These are phyloP conservation scores for Neurospora crassa DNA, from an alignment of 2,329 filamentous ascomycete genomes.

Conservation along the genomic window DNA sequence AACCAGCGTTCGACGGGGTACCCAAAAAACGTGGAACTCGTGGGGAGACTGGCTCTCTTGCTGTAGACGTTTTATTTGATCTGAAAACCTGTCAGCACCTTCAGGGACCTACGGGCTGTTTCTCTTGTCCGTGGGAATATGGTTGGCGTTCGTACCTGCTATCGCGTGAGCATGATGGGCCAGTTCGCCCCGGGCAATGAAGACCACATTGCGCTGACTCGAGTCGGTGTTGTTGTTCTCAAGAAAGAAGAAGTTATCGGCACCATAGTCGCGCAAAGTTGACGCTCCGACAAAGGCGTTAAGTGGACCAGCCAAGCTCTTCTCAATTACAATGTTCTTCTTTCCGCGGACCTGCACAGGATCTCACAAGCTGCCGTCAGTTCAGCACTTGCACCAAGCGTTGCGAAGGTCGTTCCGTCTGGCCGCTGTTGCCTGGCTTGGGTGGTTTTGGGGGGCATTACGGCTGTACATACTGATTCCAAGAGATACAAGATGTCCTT, in stretches of 20 bases:
- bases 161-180: slow-evolving; percentile 74
- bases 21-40: slow-evolving; percentile 96
- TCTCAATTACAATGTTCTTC: slow-evolving; percentile 95
- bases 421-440: neutral
- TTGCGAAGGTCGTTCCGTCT: neutral
- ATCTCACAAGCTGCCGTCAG: slow-evolving; percentile 12
- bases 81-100: slow-evolving; percentile 54
- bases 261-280: slow-evolving; percentile 90
- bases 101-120: slow-evolving; percentile 24
- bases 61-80: slow-evolving; percentile 83
- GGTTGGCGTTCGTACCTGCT: slow-evolving; percentile 57
- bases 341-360: slow-evolving; percentile 77
- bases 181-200: slow-evolving; percentile 85
- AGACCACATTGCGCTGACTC: slow-evolving; percentile 89
- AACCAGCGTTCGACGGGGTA: slow-evolving; percentile 82
- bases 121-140: slow-evolving; percentile 1
- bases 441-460: neutral
- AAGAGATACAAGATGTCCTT: slow-evolving; percentile 85
- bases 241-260: slow-evolving; percentile 94
- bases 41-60: slow-evolving; percentile 82
- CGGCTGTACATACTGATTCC: slow-evolving; percentile 69
- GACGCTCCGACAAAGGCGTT: slow-evolving; percentile 92
- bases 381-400: slow-evolving; percentile 13
- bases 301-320: slow-evolving; percentile 78
- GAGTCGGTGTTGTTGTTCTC: slow-evolving; percentile 94